phyloP scores from a whole-genome alignment of 257 asterid species.

The Cruciata laevipes region DNA sequence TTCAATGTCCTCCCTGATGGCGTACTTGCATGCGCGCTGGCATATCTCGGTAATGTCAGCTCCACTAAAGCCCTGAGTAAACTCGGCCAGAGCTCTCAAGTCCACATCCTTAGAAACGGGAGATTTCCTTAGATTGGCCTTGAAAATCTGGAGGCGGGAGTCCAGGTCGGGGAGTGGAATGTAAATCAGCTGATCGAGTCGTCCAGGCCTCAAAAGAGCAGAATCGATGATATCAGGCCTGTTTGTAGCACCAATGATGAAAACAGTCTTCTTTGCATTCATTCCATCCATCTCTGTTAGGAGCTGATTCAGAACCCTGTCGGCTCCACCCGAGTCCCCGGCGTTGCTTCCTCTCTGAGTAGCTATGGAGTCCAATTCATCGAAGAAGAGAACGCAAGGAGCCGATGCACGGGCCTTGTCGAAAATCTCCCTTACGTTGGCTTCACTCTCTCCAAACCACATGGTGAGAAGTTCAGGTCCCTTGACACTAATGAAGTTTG shows the following conservation, averaged over 20 bases:
- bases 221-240: neutral
- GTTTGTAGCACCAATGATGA: neutral
- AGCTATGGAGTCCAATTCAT: neutral
- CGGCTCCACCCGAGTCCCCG: neutral
- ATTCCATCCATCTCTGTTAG: neutral
- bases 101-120: neutral
- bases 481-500: neutral
- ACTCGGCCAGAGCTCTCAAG: neutral
- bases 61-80: neutral
- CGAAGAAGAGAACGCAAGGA: constrained; percentile 3
- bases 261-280: neutral
- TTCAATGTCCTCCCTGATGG: neutral
- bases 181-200: neutral
- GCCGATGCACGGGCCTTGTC: constrained; percentile 1
- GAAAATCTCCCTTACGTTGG: neutral
- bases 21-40: constrained; percentile 1
- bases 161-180: neutral
- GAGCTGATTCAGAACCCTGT: neutral
- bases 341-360: neutral
- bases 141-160: neutral
- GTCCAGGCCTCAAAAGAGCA: neutral
- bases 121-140: neutral
- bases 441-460: constrained; percentile 7
- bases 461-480: neutral
- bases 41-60: neutral